These are phyloP conservation scores for Vaccinium myrtillus DNA, from an alignment of 148 eudicot genomes.

Conservation along the genomic window DNA sequence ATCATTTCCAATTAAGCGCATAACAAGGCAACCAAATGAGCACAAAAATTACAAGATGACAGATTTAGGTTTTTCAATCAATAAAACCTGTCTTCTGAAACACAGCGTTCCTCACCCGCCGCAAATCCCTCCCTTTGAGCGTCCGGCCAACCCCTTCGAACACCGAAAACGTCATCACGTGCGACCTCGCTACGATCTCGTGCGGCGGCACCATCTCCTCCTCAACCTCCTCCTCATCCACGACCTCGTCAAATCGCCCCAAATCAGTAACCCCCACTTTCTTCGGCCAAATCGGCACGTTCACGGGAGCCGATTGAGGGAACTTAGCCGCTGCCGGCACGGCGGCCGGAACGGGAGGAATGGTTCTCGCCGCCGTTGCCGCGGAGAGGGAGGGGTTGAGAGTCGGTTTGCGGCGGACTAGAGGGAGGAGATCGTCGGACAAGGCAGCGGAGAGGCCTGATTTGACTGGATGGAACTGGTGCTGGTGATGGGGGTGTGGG, in stretches of 20 bases:
- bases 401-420: constrained; percentile 47
- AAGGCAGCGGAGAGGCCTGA: constrained; percentile 50
- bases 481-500: constrained; percentile 22
- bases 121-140: constrained; percentile 67
- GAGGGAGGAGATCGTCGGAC: constrained; percentile 27
- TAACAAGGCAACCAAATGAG: background rate
- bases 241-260: constrained; percentile 24
- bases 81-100: constrained; percentile 70
- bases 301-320: constrained; percentile 70
- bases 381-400: constrained; percentile 31
- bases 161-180: constrained; percentile 55
- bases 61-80: constrained; percentile 27
- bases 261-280: background rate
- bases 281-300: constrained; percentile 61
- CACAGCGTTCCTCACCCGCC: constrained; percentile 61
- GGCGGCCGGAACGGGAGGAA: constrained; percentile 15
- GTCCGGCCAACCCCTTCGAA: constrained; percentile 78
- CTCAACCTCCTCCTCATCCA: constrained; percentile 24
- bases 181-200: constrained; percentile 71
- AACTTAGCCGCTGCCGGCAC: constrained; percentile 14
- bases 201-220: constrained; percentile 74
- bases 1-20: background rate
- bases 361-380: constrained; percentile 22
- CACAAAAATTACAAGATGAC: background rate
- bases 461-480: constrained; percentile 14